Base-by-base conservation (phyloP, 495 filamentous ascomycete genomes). In the Penicillium goetzii region DNA sequence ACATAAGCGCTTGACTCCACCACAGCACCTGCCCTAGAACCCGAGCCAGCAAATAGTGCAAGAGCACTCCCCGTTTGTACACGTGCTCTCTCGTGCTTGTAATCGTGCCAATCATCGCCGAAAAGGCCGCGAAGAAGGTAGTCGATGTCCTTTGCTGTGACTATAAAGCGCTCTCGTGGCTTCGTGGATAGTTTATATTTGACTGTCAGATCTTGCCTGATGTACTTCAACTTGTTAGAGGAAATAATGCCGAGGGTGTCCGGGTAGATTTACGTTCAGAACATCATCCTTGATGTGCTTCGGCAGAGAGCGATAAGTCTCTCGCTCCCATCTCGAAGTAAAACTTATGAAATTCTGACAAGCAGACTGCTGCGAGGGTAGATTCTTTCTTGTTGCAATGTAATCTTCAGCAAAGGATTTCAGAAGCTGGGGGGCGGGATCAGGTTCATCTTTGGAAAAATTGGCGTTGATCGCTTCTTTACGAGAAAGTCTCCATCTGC, bases 1-100 rank as follows among this genome's bases (percentile, higher is more conserved):
- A 17, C 11, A 59, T 74, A 74, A 36, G 58, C 19, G 58, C 66
- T 74, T 26, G 59, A 71, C 49, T 71, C 60, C 10, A 74, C 41
- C 5, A 70, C 58, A 56, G 68, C 65, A 26, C 68, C 68, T 26
- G 58, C 67, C 58, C 64, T 64, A 23, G 52, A 9, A 41, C 55
- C 65, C 7, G 56, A 74, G 17, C 59, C 32, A 23, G 61, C 36
- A 61, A 74, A 74, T 4, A 74, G 25, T 36, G 51, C 49, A 5
- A 74, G 65, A 45, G 61, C 40, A 61, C 64, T 69, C 11, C 40
- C 59, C n/a, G 62, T 62, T 54, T 74, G 51, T 0, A 74, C 40
- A 33, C 58, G 21, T 58, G 50, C 64, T 54, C 64, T 54, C 41
- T 74, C 32, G 60, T 74, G 56, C 41, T 41, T 59, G 57, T 69